A percentile compares a stretch with the other conserved stretches of the same genome.
These are phyloP conservation scores for Lentinula boryana DNA, from an alignment of 768 basidiomycete species.

Conservation along the genomic window DNA sequence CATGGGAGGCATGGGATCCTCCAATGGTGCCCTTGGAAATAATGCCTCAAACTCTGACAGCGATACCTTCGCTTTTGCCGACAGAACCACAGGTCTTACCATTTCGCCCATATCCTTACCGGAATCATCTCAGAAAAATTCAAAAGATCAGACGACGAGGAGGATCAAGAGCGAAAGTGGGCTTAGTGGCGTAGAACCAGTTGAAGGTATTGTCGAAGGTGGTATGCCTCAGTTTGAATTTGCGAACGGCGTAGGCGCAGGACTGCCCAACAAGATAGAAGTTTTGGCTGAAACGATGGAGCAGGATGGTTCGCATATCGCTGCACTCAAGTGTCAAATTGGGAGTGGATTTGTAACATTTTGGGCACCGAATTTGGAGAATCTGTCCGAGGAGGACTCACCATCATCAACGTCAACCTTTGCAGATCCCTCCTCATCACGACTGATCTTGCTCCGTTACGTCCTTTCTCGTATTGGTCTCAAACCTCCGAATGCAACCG, in stretches of 20 bases:
- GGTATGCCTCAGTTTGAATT: background rate
- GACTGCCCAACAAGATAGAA: background rate
- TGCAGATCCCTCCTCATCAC: background rate
- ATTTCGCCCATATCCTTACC: background rate
- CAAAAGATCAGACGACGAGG: background rate
- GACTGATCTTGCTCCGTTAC: conserved; percentile 22
- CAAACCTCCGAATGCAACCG: conserved; percentile 33
- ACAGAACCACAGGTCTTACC: background rate
- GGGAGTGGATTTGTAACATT: conserved; percentile 32
- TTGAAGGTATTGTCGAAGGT: conserved; percentile 1
- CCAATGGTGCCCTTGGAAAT: background rate
- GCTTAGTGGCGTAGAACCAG: background rate
- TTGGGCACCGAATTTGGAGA: conserved; percentile 42
- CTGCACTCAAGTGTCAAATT: conserved; percentile 11
- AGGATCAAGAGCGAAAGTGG: background rate
- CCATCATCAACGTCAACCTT: background rate
- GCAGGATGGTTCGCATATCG: conserved; percentile 4
- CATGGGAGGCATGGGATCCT: background rate
- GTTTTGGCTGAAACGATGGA: background rate
- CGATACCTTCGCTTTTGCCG: background rate
- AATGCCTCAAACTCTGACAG: background rate
- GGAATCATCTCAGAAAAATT: background rate
- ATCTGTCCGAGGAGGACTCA: conserved; percentile 10
- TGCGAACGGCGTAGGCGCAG: background rate
- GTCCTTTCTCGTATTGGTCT: conserved; percentile 31